Evolutionary conservation across 345 rosid species (phyloP).

Genomic region (Erysimum cheiranthoides): DNA sequence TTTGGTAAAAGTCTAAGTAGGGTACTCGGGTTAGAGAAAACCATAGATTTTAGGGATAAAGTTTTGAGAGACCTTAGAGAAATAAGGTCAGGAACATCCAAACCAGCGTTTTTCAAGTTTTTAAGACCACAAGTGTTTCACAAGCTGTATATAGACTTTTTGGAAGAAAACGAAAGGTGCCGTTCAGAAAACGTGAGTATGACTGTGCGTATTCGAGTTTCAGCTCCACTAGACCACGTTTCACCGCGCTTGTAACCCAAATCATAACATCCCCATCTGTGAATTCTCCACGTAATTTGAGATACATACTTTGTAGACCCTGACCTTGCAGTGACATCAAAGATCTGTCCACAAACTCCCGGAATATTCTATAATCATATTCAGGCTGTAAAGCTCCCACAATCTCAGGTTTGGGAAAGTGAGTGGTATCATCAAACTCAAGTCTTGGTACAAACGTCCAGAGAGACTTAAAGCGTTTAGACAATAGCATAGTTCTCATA

Average conservation of each 20-base stretch:
- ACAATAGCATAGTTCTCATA: conserved; percentile 23
- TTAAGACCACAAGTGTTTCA: conserved; percentile 35
- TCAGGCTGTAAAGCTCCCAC: background rate
- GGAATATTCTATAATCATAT: background rate
- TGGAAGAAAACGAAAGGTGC: background rate
- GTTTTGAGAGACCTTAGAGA: conserved; percentile 32
- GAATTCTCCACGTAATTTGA: background rate
- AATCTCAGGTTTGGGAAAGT: background rate
- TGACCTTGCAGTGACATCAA: conserved; percentile 22
- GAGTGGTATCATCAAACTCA: conserved; percentile 22
- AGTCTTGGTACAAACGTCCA: conserved; percentile 23
- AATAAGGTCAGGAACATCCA: conserved; percentile 29
- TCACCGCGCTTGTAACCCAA: conserved; percentile 19
- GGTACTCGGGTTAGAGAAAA: background rate
- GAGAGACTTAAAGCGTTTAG: conserved; percentile 23
- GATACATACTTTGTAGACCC: conserved; percentile 1
- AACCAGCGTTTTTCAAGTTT: background rate
- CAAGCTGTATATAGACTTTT: conserved; percentile 13
- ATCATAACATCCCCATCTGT: conserved; percentile 1
- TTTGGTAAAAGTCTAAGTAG: conserved; percentile 18
- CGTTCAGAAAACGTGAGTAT: background rate
- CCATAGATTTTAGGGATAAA: background rate
- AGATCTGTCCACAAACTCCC: conserved; percentile 21
- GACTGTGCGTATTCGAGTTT: background rate
- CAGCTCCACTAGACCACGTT: conserved; percentile 28